Base-by-base conservation (phyloP, 1,284 basidiomycete genomes). In the Chalciporus sp. region DNA sequence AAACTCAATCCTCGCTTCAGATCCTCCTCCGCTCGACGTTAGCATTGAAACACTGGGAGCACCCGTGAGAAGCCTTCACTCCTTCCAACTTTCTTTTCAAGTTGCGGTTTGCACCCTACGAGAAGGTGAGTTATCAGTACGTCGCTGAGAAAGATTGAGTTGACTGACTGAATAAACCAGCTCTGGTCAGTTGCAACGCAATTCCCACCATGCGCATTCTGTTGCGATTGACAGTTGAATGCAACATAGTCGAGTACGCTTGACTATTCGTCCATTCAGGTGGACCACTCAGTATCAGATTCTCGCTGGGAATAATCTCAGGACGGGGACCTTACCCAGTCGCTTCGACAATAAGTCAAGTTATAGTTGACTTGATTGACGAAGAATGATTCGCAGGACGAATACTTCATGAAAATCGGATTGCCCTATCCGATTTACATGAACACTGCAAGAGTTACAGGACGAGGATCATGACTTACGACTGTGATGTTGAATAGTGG, bases 181-280 rank as follows among this genome's bases (percentile, higher is more conserved):
- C 64, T 53, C 60, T 78, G 74, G 59, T 80, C 72, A 28, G 51
- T 61, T 11, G 77, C 74, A 23, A 79, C 74, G 55, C 78, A 80
- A 51, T 75, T 67, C 1, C 78, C 78, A 12, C 78, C 79, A 55
- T 79, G 78, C 7, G 77, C 76, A 53, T 78, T 79, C 69, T 80
- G 74, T 1, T 73, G 67, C 1, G 76, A 65, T 59, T 78, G 75
- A 59, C 78, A 80, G 61, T 76, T 77, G 28, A 64, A 66, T 0
- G 78, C 74, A 31, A 79, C 64, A 40, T 66, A 75, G 56, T 77
- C 70, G 26, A 78, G 61, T 42, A 77, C 61, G 37, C 62, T 57
- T 29, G 77, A 70, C 76, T 78, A 51, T n/a, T 16, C n/a, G 17
- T 16, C 35, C 37, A 10, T 37, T 43, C 7, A 3, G 16, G 1